A percentile compares a stretch with the other conserved stretches of the same genome.
These are phyloP conservation scores for Epicoccum sorghinum DNA, from an alignment of 2,329 filamentous ascomycete species.

Conservation along the genomic window DNA sequence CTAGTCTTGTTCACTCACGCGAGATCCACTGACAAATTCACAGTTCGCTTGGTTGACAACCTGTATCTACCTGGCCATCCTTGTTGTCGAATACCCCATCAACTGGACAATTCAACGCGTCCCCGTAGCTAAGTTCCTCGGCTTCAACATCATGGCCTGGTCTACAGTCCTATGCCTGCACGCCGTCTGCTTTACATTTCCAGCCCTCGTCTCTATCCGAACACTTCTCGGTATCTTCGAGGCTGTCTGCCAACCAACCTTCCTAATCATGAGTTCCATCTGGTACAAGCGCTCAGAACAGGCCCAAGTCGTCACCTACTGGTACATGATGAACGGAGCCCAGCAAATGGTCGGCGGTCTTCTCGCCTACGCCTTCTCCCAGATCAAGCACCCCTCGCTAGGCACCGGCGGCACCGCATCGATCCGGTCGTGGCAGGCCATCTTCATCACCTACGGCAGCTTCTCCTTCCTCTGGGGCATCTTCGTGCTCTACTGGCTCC, in stretches of 20 bases:
- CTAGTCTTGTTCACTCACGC: background rate
- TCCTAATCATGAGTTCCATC: conserved; percentile 70
- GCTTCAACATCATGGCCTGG: conserved; percentile 69
- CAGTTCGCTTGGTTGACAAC: conserved; percentile 75
- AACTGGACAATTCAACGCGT: conserved; percentile 69
- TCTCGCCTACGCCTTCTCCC: conserved; percentile 59
- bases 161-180: conserved; percentile 65
- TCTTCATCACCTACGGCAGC: conserved; percentile 71
- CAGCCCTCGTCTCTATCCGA: conserved; percentile 64
- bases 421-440: conserved; percentile 70
- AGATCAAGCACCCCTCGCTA: conserved; percentile 28
- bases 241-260: conserved; percentile 70
- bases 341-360: conserved; percentile 76
- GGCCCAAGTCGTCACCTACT: conserved; percentile 69
- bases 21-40: background rate
- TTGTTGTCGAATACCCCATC: conserved; percentile 75
- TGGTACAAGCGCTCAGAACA: conserved; percentile 76
- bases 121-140: conserved; percentile 71
- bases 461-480: conserved; percentile 68
- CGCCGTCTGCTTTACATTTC: conserved; percentile 66
- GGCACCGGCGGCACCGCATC: conserved; percentile 47
- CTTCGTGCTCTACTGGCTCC: conserved; percentile 55
- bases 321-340: conserved; percentile 77
- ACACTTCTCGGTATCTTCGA: conserved; percentile 75
- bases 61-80: conserved; percentile 74